Base-by-base conservation (phyloP, 1,139 yeast genomes). In the Taphrina wiesneri region DNA sequence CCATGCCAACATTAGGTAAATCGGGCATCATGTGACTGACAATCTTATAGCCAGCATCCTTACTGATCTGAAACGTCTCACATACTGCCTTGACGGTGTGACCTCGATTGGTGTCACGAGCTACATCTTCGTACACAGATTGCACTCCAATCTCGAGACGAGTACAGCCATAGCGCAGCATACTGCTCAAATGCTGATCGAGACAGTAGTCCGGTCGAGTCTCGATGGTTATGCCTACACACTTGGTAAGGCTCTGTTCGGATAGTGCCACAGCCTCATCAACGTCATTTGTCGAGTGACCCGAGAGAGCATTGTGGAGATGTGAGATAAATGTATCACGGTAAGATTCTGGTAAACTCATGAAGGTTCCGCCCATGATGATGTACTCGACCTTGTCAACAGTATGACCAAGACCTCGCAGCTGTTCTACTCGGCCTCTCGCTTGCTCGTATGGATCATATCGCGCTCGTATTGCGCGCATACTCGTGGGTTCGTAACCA, bases 21-120 rank as follows among this genome's bases (percentile, higher is more conserved):
- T 93, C 99, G 21, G 99, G 99, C 99, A 93, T 93, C 99, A 93
- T 93, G 79, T 93, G 99, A 71, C 96, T 87, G 34, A 93, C 99
- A 65, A 93, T 96, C 77, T 93, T 93, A 78, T 92, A 93, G 5
- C 99, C 99, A 0, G 99, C 96, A 77, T 93, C 99, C 76, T 93
- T 93, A 26, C 99, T 96, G 56, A 89, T 85, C 0, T 91, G 91
- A 79, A 93, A 93, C 0, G 99, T 93, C 75, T 93, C 96, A 77
- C 97, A 90, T 1, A 93, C 99, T 1, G 99, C 86, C 75, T 87
- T 88, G 46, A 93, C 99, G 0, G 99, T 93, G 75, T 93, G 99
- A 0, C 99, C 99, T 78, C 99, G 85, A 76, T 93, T 93, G 3
- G 99, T 92, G 77, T 93, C 99, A 75, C 99, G 83, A 6, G 99